Evolutionary conservation across 208 protist genomes (phyloP), one percentile per base, ranked within the genome.

Genomic region (Eutreptiella sp.): DNA sequence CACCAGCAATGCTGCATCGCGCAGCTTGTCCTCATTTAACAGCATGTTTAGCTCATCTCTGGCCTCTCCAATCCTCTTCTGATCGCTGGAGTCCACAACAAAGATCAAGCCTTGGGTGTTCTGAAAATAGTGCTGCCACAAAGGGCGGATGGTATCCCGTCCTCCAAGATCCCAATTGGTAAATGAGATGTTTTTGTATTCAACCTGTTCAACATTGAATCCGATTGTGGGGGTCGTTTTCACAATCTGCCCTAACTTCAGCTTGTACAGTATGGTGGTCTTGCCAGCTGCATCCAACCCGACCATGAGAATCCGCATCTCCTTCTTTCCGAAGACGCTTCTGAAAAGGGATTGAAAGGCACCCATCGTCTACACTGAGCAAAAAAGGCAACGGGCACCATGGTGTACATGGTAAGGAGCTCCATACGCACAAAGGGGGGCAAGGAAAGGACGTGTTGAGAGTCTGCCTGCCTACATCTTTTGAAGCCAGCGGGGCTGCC

Each of bases 231-330:
- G 94, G 47, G 97, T 94, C n/a, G 89, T 96, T n/a, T 79, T 87
- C 45, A 89, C 83, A 43, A 95, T 87, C 73, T 97, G 91, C 36
- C 89, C 92, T 3, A 97, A 83, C 76, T 98, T 97, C 38, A 97
- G 80, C 74, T 97, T 96, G 85, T 97, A 97, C 11, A 98, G 78
- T 46, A 97, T 93, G 24, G 90, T 96, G 19, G 95, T 98, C 77
- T 98, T 98, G 57, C 95, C 95, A 19, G 93, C 91, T 45, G 83
- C 93, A 80, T 98, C 95, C 21, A 99, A 83, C 19, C 95, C 95
- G 16, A 98, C 80, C 87, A 99, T 96, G n/a, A 98, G 75, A 58
- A 98, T 96, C 38, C 89, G 84, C 46, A 92, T 83, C 65, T 98
- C 89, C 76, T 95, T 90, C 72, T 96, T 95, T 2, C 89, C 90